Evolutionary conservation across 2,329 filamentous ascomycete species (phyloP).

Genomic region (Trichoderma cornu-damae): DNA sequence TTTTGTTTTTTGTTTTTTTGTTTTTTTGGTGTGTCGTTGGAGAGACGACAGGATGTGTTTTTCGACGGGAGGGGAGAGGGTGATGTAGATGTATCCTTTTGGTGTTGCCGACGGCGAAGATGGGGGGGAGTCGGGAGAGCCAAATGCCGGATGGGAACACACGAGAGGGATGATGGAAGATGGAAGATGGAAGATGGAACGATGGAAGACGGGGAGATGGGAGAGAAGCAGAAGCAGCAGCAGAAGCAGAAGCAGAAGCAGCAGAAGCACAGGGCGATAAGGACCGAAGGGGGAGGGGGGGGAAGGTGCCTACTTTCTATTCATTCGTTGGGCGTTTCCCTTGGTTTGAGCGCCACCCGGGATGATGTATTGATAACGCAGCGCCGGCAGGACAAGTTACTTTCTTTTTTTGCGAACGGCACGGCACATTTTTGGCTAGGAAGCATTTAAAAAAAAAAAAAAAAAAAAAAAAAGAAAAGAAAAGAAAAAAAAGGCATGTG

Average conservation of each 20-base stretch:
- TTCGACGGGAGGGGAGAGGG: too few relatives aligned
- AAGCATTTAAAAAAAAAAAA: too few relatives aligned
- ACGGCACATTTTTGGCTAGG: too few relatives aligned
- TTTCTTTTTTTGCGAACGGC: not conserved
- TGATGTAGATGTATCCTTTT: too few relatives aligned
- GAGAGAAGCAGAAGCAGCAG: constrained; percentile 3
- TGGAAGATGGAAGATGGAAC: not conserved
- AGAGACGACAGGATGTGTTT: too few relatives aligned
- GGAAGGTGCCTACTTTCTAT: constrained; percentile 7
- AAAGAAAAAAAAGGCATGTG: constrained; percentile 13
- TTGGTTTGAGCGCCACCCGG: constrained; percentile 15
- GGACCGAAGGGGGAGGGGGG: too few relatives aligned
- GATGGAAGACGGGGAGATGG: too few relatives aligned
- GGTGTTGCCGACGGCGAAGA: too few relatives aligned
- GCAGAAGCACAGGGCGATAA: constrained; percentile 14
- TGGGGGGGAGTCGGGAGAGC: too few relatives aligned
- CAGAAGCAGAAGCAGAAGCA: constrained; percentile 6
- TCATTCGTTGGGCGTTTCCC: not conserved
- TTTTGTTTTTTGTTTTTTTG: too few relatives aligned
- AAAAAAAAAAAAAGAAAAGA: not conserved
- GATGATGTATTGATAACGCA: constrained; percentile 20
- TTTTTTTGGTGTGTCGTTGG: too few relatives aligned
- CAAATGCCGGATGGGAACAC: not conserved
- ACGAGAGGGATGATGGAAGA: not conserved
- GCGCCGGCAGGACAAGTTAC: constrained; percentile 8